These are phyloP conservation scores for Favolaschia claudopus DNA, from an alignment of 768 basidiomycete genomes.

Conservation along the genomic window DNA sequence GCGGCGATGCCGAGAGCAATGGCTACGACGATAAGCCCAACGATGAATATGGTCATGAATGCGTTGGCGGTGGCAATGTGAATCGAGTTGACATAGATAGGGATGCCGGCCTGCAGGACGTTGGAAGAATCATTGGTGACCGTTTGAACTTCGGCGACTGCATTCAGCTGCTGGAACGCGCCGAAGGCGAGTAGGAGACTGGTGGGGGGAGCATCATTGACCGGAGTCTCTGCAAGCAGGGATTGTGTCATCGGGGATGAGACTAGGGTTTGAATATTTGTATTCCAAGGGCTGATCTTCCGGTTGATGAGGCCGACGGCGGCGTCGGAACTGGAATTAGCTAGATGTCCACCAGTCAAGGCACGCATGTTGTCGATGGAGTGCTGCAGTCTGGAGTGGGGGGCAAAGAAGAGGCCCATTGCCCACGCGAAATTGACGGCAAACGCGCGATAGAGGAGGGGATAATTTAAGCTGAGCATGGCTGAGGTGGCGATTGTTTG, in stretches of 20 bases:
- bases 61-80: constrained; percentile 87
- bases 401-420: constrained; percentile 72
- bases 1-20: constrained; percentile 60
- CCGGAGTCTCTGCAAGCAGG: constrained; percentile 13
- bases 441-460: constrained; percentile 81
- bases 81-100: constrained; percentile 80
- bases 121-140: constrained; percentile 71
- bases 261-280: neutral
- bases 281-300: constrained; percentile 60
- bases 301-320: constrained; percentile 83
- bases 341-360: constrained; percentile 79
- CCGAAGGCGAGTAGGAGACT: constrained; percentile 8
- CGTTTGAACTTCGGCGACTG: constrained; percentile 59
- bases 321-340: constrained; percentile 63
- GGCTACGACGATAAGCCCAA: constrained; percentile 71
- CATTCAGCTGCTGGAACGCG: constrained; percentile 22
- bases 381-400: constrained; percentile 67
- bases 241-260: constrained; percentile 15
- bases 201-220: constrained; percentile 10
- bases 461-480: constrained; percentile 87
- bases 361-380: constrained; percentile 86
- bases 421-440: constrained; percentile 91
- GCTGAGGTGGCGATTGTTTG: constrained; percentile 85
- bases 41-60: constrained; percentile 89
- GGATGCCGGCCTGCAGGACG: constrained; percentile 80